Base-by-base conservation (phyloP, 176 grass and related monocot species). In the Stipa capillata region DNA sequence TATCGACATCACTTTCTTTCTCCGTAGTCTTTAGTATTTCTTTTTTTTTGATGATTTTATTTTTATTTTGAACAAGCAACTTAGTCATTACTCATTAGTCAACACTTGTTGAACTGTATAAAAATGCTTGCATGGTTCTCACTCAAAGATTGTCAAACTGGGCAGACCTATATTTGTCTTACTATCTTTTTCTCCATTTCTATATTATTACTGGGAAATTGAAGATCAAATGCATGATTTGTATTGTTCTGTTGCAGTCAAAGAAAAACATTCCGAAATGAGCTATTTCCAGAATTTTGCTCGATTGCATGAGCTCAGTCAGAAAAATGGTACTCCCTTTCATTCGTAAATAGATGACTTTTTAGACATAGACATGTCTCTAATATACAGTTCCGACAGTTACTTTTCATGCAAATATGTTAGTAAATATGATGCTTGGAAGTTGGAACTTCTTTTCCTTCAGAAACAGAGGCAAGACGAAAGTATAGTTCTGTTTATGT, bases 121-220 rank as follows among this genome's bases (percentile, higher is more conserved):
- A 25, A 76, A 58, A 36, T 28, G 37, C 2, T 69, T 10, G 16
- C 64, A 23, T n/a, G 31, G 28, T 37, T 84, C 31, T 40, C 51
- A 77, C n/a, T 60, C 72, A 74, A 82, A 82, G 80, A 73, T 40
- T 39, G 68, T 43, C 55, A 62, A 73, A 62, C 41, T 39, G 9
- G 28, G 2, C 18, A 16, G 8, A 12, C 18, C 39, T 8, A 41
- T 31, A 10, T 8, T 41, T 32, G 1, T 52, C 7, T 13, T 39
- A 0, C 23, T 7, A 6, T n/a, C n/a, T 40, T 4, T 1, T 7
- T 67, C 15, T 0, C 25, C n/a, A n/a, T n/a, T n/a, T n/a, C n/a
- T n/a, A 5, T 16, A 29, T 25, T n/a, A 20, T 65, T 43, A 8
- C 18, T 45, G 8, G 1, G 28, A 52, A 28, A 24, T 28, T 7